Percentiles rank a stretch among this genome's conserved stretches.
Conservation (phyloP, 352 stramenopile genomes). For the Globisporangium lucens region DNA sequence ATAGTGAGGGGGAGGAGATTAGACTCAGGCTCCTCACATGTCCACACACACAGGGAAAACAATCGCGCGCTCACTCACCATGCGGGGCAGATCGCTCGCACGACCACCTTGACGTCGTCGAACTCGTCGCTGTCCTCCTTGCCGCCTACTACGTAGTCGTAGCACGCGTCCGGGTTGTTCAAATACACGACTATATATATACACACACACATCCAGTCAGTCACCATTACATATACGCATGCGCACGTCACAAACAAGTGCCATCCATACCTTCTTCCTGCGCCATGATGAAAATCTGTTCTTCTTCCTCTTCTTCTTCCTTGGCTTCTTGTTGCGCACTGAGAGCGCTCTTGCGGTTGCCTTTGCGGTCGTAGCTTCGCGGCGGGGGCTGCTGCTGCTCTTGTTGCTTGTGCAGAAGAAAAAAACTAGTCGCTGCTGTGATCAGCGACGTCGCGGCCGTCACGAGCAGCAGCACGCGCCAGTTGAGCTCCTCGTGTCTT, state of each 20-base stretch:
- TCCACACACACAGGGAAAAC: neutral
- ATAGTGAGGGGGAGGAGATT: neutral
- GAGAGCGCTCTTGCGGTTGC: conserved; percentile 1
- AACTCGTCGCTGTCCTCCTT: conserved; percentile 65
- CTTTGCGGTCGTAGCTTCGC: conserved; percentile 10
- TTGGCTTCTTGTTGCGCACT: conserved; percentile 16
- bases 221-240: neutral
- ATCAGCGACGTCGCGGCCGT: conserved; percentile 56
- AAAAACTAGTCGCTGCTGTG: conserved; percentile 45
- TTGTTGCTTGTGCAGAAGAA: conserved; percentile 29
- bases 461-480: conserved; percentile 47
- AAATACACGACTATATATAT: conserved; percentile 57
- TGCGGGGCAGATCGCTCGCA: conserved; percentile 55
- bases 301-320: conserved; percentile 15
- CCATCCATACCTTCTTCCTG: conserved; percentile 11
- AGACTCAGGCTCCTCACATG: neutral
- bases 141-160: conserved; percentile 69
- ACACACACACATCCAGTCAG: neutral
- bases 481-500: conserved; percentile 33
- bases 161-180: conserved; percentile 75
- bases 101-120: conserved; percentile 77
- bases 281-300: conserved; percentile 2
- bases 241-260: neutral
- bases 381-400: conserved; percentile 4
- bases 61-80: conserved; percentile 35